phyloP scores from a whole-genome alignment of 768 basidiomycete genomes.

The Holtermannia corniformis region DNA sequence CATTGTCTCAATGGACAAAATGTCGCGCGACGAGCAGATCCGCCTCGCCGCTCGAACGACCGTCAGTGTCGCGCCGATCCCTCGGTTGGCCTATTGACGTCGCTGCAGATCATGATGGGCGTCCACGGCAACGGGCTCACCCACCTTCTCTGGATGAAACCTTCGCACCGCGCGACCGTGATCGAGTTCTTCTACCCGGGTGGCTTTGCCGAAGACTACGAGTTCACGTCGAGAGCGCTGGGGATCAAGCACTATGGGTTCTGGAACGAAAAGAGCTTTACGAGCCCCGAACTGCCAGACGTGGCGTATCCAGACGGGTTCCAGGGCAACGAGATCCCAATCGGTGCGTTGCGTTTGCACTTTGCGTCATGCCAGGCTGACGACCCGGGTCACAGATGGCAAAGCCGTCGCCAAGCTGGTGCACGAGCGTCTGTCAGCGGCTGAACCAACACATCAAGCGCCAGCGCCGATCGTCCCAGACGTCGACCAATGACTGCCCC shows the following conservation, averaged over 20 bases:
- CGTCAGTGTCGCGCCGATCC: slow-evolving; percentile 45
- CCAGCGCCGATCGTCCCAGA: not conserved
- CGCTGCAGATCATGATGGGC: slow-evolving; percentile 36
- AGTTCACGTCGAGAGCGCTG: slow-evolving; percentile 68
- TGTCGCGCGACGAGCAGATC: slow-evolving; percentile 71
- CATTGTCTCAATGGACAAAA: slow-evolving; percentile 71
- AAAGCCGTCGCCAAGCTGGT: slow-evolving; percentile 32
- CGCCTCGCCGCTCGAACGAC: slow-evolving; percentile 72
- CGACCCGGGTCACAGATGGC: slow-evolving; percentile 16
- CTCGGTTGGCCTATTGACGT: not conserved
- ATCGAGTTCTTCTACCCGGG: slow-evolving; percentile 74
- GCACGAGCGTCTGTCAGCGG: slow-evolving; percentile 15
- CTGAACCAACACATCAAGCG: not conserved
- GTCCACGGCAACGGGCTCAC: slow-evolving; percentile 50
- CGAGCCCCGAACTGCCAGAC: slow-evolving; percentile 60
- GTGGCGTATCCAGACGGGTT: slow-evolving; percentile 78
- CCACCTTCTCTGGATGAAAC: slow-evolving; percentile 75
- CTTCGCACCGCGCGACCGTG: slow-evolving; percentile 59
- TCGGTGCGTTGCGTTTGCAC: slow-evolving; percentile 47
- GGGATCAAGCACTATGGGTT: slow-evolving; percentile 75
- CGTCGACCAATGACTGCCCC: not conserved
- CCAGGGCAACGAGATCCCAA: slow-evolving; percentile 78
- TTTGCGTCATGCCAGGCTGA: not conserved
- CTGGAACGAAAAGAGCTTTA: slow-evolving; percentile 71
- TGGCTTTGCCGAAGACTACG: slow-evolving; percentile 78